Percentiles rank a stretch among this genome's conserved stretches.
These are phyloP conservation scores for Monocercomonoides exilis DNA, from an alignment of 78 protist genomes.

Conservation along the genomic window DNA sequence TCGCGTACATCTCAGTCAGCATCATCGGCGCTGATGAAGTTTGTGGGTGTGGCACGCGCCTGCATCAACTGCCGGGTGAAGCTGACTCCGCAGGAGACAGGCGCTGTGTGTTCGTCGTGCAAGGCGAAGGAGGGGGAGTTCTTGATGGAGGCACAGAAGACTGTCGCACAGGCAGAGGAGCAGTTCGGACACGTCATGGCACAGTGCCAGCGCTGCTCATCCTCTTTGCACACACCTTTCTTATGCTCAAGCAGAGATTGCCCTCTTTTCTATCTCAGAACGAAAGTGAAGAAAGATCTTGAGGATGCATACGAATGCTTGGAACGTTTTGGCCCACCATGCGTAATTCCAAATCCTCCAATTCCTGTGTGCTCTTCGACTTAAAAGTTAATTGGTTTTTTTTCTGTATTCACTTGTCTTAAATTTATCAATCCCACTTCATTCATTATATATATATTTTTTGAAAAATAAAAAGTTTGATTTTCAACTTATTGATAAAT, in stretches of 20 bases:
- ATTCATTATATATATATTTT: no score
- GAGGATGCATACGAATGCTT: conserved; percentile 50
- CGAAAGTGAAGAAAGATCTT: conserved; percentile 84
- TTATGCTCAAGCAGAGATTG: conserved; percentile 77
- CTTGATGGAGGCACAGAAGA: no score
- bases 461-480: no score
- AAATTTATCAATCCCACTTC: no score
- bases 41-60: background rate
- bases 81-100: conserved; percentile 52
- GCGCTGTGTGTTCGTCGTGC: conserved; percentile 18
- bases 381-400: no score
- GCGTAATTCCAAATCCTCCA: no score
- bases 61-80: background rate
- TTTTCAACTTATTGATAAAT: no score
- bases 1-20: background rate
- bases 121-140: background rate
- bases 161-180: conserved; percentile 46
- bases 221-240: conserved; percentile 58
- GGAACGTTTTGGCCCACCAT: conserved; percentile 67
- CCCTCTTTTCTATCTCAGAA: conserved; percentile 94
- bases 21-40: background rate
- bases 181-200: conserved; percentile 78
- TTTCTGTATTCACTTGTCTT: no score
- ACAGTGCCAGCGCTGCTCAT: conserved; percentile 95
- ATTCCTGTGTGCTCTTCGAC: no score